Conservation (phyloP, 208 protist genomes). For the Strigomonas galati region DNA sequence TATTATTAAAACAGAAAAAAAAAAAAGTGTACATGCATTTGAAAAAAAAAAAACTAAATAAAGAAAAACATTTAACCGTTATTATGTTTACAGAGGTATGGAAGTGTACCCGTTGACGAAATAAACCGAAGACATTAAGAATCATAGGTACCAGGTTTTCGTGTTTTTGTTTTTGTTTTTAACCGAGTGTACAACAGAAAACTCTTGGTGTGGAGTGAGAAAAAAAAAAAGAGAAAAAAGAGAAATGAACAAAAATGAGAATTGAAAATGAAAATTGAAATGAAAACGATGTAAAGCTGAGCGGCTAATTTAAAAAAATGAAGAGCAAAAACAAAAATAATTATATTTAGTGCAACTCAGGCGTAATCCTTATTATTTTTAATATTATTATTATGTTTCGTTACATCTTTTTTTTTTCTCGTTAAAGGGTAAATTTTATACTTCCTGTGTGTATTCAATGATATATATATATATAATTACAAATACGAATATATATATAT, state of each 20-base stretch:
- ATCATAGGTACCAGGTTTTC: too few relatives aligned
- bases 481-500: too few relatives aligned
- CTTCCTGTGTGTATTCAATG: neutral
- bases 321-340: neutral
- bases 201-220: too few relatives aligned
- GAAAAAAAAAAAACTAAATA: constrained; percentile 13
- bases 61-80: constrained; percentile 13
- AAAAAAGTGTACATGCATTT: constrained; percentile 6
- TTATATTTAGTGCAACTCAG: constrained; percentile 2
- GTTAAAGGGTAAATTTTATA: neutral
- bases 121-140: too few relatives aligned
- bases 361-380: neutral
- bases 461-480: constrained; percentile 12
- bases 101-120: too few relatives aligned
- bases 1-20: constrained; percentile 3
- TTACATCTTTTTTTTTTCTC: constrained; percentile 1
- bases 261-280: neutral
- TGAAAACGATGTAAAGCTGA: neutral
- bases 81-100: neutral
- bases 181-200: too few relatives aligned
- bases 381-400: constrained; percentile 2
- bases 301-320: neutral
- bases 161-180: too few relatives aligned
- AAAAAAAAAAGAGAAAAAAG: neutral
- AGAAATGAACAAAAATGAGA: neutral